Evolutionary conservation across 164 flowering plant genomes (phyloP), one percentile per base, ranked within the genome.

Genomic region (Akebia trifoliata): DNA sequence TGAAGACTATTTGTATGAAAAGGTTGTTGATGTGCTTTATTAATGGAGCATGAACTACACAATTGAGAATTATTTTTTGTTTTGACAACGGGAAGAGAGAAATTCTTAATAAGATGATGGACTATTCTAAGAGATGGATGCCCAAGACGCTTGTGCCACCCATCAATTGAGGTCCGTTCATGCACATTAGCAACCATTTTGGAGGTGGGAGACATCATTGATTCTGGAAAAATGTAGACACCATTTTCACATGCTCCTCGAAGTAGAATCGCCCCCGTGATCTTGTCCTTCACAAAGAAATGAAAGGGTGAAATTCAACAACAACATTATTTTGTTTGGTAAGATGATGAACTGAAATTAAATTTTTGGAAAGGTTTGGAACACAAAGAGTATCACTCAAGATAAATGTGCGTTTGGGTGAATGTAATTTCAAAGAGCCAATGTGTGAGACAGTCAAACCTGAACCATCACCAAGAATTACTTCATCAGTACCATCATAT

Each of bases 291-390:
- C 31, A 54, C 32, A 36, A 36, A 20, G 25, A 36, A 54, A 36
- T 35, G 11, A 54, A 14, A 22, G 32, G 57, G 31, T 54, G 57
- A 54, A 54, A 54, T 54, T 54, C 18, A 22, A 54, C 4, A 21
- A 54, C 21, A 12, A 54, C 43, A 54, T 59, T 26, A 9, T 48
- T 59, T 11, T 48, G 20, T 10, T 12, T 22, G 14, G 44, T 26
- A 39, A 59, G 24, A 11, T 59, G 37, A 36, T 48, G 44, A 3
- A 48, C 32, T 1, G 6, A 47, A 3, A 48, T 1, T 14, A 59
- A 3, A 28, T 59, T 59, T 36, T 46, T 20, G 14, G 25, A 24
- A 25, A 48, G 30, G 2, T 15, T 8, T 6, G 54, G 54, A 17
- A 35, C 54, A 48, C 15, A 14, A 5, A 44, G 18, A 15, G 37